Evolutionary conservation across 768 basidiomycete genomes (phyloP).

Genomic region (Pleurotus cornucopiae): DNA sequence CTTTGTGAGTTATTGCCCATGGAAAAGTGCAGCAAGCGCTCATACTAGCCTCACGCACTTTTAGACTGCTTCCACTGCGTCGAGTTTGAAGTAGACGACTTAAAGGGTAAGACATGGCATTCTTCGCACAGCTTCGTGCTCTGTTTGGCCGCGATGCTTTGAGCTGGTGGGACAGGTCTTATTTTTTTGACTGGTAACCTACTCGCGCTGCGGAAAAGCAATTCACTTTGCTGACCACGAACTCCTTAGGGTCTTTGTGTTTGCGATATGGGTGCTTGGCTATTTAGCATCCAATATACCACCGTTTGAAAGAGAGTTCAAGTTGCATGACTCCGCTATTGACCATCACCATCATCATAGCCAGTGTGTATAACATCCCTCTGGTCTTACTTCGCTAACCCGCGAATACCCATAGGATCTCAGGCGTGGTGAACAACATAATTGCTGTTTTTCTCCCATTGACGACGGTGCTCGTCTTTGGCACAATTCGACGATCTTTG

Average conservation of each 20-base stretch:
- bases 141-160: conserved; percentile 32
- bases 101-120: neutral
- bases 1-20: too few relatives aligned
- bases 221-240: neutral
- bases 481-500: conserved; percentile 38
- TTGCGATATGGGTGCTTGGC: conserved; percentile 38
- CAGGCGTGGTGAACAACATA: conserved; percentile 39
- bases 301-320: conserved; percentile 49
- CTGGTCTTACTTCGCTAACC: neutral
- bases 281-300: conserved; percentile 31
- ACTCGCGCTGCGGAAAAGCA: neutral
- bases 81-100: neutral
- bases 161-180: conserved; percentile 41
- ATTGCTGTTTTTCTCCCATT: conserved; percentile 46
- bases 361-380: conserved; percentile 34
- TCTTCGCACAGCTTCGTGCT: neutral
- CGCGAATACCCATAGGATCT: conserved; percentile 32
- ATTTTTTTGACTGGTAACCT: conserved; percentile 50
- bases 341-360: conserved; percentile 43
- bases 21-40: too few relatives aligned
- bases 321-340: conserved; percentile 47
- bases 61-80: too few relatives aligned
- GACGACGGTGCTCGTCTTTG: conserved; percentile 29
- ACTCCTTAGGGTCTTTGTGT: conserved; percentile 29
- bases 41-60: too few relatives aligned